phyloP scores from a whole-genome alignment of 2,329 filamentous ascomycete genomes.

The Shiraia bambusicola region DNA sequence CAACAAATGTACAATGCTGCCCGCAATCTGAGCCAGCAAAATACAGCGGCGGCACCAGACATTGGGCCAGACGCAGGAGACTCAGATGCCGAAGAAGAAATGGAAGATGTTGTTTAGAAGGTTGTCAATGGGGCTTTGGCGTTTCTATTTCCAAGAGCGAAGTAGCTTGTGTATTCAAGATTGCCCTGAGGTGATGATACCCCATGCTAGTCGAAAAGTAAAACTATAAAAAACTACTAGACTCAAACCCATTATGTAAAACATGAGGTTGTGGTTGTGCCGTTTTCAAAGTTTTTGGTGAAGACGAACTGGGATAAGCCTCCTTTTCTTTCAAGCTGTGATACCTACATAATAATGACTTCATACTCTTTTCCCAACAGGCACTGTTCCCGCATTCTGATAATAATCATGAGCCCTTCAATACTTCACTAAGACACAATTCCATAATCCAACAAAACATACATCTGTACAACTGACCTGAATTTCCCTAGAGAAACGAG shows the following conservation, averaged over 20 bases:
- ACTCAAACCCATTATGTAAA: no score
- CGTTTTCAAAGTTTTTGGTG: no score
- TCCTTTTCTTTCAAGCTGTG: constrained; percentile 3
- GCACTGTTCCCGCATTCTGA: no score
- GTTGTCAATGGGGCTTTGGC: neutral
- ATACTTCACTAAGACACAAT: no score
- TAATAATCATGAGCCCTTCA: no score
- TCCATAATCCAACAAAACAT: no score
- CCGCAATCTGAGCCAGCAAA: constrained; percentile 45
- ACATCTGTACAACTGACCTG: no score
- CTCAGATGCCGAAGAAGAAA: constrained; percentile 69
- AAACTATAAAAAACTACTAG: neutral
- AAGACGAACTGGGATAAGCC: constrained; percentile 3
- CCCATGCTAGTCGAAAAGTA: no score
- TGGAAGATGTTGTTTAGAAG: constrained; percentile 68
- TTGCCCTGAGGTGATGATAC: no score
- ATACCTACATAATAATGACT: constrained; percentile 1
- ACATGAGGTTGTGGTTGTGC: no score
- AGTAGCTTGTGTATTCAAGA: neutral
- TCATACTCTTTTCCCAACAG: no score
- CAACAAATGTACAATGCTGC: constrained; percentile 64
- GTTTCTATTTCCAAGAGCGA: neutral
- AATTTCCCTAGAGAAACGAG: no score
- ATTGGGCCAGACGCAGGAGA: constrained; percentile 58
- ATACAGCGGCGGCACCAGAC: constrained; percentile 26